Base-by-base conservation (phyloP, 805 yeast species). In the Starmerella tilneyi region DNA sequence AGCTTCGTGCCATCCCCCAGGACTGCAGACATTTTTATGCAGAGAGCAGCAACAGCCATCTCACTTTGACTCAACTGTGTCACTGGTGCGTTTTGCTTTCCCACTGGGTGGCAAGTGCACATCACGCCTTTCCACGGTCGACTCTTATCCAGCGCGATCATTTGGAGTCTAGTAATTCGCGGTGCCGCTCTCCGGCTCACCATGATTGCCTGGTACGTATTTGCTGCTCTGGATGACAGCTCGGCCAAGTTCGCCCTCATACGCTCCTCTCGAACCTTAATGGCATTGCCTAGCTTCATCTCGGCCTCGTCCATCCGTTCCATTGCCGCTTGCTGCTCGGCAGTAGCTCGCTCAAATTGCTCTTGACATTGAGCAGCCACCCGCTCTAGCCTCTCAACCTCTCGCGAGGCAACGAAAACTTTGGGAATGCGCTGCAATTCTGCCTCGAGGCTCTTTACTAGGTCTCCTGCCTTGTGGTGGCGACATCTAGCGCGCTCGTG, bases 51-150 rank as follows among this genome's bases (percentile, higher is more conserved):
- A 24, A 16, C 15, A 28, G 21, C 22, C 40, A 36, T 36, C 21
- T 36, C 40, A 4, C 40, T 21, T 21, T 23, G 15, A 30, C 40
- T 36, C 9, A 36, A 30, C 40, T 36, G 40, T 30, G 24, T 30
- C 16, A 24, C 40, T 4, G 40, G 40, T 7, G 40, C 24, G 8
- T 5, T 5, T 21, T 23, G 30, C 24, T 22, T 22, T 4, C 30
- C 40, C 20, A 36, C 40, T 4, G 40, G 29, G 21, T 36, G 30
- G 6, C 20, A 15, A 6, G 38, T 12, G 5, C 38, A 34, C 38
- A 34, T 34, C 8, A 36, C 30, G 15, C 40, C 40, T 16, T 23
- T 23, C 40, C 40, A 36, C 9, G 40, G 40, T 9, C 9, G 15
- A 4, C n/a, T 22, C 11, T 36, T 30, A 12, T 36, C 30, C 13